Evolutionary conservation across 495 filamentous ascomycete species (phyloP).

Genomic region (Hypoxylon lenormandii): DNA sequence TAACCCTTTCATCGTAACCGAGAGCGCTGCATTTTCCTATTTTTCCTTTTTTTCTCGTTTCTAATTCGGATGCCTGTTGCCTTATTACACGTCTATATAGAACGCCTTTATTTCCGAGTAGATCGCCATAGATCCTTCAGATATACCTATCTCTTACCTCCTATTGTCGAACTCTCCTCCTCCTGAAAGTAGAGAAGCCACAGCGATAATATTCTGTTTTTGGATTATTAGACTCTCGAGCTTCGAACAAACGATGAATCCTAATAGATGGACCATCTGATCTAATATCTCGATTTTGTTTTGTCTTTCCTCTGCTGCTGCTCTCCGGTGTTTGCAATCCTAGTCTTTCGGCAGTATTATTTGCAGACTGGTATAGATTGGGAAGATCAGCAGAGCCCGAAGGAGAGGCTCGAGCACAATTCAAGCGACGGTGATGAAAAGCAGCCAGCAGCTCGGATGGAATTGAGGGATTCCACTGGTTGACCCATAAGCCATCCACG

Average conservation of each 20-base stretch:
- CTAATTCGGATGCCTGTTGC: slow-evolving; percentile 3
- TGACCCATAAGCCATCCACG: background rate
- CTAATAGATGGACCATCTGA: slow-evolving; percentile 21
- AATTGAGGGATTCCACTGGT: slow-evolving; percentile 28
- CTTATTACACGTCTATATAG: slow-evolving; percentile 1
- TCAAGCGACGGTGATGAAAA: slow-evolving; percentile 3
- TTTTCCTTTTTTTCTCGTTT: slow-evolving; percentile 5
- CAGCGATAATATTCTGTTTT: background rate
- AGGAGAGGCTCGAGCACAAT: slow-evolving; percentile 28
- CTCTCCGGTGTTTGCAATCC: slow-evolving; percentile 22
- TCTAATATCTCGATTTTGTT: slow-evolving; percentile 28
- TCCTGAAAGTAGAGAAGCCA: too few species aligned
- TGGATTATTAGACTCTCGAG: background rate
- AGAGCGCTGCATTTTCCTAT: slow-evolving; percentile 25
- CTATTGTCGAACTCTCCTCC: too few species aligned
- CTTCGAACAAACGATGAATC: background rate
- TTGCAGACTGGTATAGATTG: slow-evolving; percentile 29
- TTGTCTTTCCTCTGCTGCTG: slow-evolving; percentile 4
- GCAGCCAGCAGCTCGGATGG: slow-evolving; percentile 15
- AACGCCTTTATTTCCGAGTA: background rate
- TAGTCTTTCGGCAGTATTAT: slow-evolving; percentile 36
- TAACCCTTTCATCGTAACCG: slow-evolving; percentile 13
- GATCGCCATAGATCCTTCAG: background rate
- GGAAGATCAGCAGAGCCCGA: slow-evolving; percentile 28
- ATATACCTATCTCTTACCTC: background rate